Conservation (phyloP, 306 rosid genomes). For the Rosa chinensis region DNA sequence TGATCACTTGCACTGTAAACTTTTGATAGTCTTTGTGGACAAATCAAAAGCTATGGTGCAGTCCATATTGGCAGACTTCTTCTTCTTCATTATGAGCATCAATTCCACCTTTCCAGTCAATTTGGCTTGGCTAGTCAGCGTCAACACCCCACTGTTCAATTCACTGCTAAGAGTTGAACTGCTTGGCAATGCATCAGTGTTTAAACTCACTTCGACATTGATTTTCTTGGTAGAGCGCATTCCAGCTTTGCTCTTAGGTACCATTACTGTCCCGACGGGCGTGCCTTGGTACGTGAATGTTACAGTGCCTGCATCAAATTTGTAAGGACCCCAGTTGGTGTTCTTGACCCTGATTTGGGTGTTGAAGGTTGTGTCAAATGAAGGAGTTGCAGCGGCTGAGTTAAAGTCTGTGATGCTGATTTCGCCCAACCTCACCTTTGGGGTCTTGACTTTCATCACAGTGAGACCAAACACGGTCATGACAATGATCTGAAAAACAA, state of each 20-base stretch:
- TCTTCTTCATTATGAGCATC: slow-evolving; percentile 21
- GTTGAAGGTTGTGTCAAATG: slow-evolving; percentile 17
- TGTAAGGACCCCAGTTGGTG: slow-evolving; percentile 28
- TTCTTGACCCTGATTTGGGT: slow-evolving; percentile 25
- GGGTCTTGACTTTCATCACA: slow-evolving; percentile 30
- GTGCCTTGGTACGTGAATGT: slow-evolving; percentile 9
- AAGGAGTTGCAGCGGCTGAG: neutral
- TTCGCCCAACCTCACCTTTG: slow-evolving; percentile 24
- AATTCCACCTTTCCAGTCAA: slow-evolving; percentile 17
- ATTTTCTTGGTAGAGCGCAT: slow-evolving; percentile 24
- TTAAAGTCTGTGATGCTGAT: neutral
- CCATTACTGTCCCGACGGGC: neutral
- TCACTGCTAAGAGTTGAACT: neutral
- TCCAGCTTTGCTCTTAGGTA: slow-evolving; percentile 20
- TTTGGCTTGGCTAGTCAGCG: neutral
- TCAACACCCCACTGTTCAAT: slow-evolving; percentile 8
- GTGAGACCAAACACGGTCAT: slow-evolving; percentile 21
- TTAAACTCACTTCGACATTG: neutral
- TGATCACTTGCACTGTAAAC: slow-evolving; percentile 7
- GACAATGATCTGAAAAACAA: slow-evolving; percentile 27
- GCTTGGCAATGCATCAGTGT: neutral
- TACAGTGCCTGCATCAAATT: neutral
- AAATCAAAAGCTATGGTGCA: slow-evolving; percentile 9
- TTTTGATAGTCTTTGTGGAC: slow-evolving; percentile 3
- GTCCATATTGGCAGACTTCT: slow-evolving; percentile 12